These are phyloP conservation scores for Sporothrix mexicana DNA, from an alignment of 2,329 filamentous ascomycete genomes.

Conservation along the genomic window DNA sequence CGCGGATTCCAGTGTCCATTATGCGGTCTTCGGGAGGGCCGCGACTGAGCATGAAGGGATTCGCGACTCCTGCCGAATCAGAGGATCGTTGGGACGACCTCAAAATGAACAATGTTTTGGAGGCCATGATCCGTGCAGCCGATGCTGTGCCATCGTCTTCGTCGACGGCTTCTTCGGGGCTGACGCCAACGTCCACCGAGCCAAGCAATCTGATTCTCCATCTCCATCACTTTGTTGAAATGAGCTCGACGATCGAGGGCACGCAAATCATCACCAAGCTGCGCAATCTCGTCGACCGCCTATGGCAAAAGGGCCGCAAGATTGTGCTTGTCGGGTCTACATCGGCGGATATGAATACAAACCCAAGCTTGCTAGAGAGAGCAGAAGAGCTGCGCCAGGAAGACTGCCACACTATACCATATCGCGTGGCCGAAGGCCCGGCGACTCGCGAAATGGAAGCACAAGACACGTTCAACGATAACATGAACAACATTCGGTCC, in stretches of 20 bases:
- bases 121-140: slow-evolving; percentile 60
- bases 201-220: slow-evolving; percentile 69
- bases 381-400: slow-evolving; percentile 44
- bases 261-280: slow-evolving; percentile 72
- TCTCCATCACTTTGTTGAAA: slow-evolving; percentile 79
- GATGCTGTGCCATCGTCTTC: slow-evolving; percentile 44
- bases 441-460: slow-evolving; percentile 38
- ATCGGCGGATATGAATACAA: slow-evolving; percentile 60
- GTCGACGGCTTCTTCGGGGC: not conserved
- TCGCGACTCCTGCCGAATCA: slow-evolving; percentile 39
- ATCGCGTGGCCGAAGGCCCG: slow-evolving; percentile 37
- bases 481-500: slow-evolving; percentile 54
- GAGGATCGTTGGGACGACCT: slow-evolving; percentile 66
- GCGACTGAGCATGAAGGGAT: slow-evolving; percentile 39
- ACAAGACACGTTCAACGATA: slow-evolving; percentile 53
- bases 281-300: slow-evolving; percentile 71
- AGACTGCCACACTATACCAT: slow-evolving; percentile 44
- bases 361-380: slow-evolving; percentile 41
- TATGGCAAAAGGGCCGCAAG: slow-evolving; percentile 72
- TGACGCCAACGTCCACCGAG: slow-evolving; percentile 19
- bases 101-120: slow-evolving; percentile 63
- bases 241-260: slow-evolving; percentile 73
- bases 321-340: slow-evolving; percentile 80
- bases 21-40: slow-evolving; percentile 30
- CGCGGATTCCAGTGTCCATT: slow-evolving; percentile 36